phyloP scores from a whole-genome alignment of 352 stramenopile genomes.

The Globisporangium cylindrosporum region DNA sequence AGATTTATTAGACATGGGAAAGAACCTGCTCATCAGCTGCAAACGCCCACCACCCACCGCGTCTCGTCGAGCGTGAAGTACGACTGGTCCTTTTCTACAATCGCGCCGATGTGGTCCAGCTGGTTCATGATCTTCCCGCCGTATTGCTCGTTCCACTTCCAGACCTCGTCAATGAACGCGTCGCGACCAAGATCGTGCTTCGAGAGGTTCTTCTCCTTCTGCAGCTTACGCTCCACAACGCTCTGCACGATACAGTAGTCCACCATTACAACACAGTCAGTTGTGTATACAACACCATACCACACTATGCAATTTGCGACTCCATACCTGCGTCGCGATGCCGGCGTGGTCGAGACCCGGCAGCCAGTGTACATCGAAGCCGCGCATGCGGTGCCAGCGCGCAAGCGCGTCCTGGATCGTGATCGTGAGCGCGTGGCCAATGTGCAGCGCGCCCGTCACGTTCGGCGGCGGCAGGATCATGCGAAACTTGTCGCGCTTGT shows the following conservation, averaged over 20 bases:
- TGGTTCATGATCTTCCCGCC: constrained; percentile 95
- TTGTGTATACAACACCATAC: not conserved
- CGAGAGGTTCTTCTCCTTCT: constrained; percentile 89
- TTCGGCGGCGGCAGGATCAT: constrained; percentile 96
- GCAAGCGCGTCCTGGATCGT: constrained; percentile 97
- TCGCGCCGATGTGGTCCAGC: constrained; percentile 91
- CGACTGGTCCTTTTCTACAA: constrained; percentile 95
- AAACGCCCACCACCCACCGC: constrained; percentile 68
- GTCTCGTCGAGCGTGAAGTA: constrained; percentile 99
- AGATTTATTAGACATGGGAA: not conserved
- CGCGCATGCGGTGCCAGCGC: constrained; percentile 98
- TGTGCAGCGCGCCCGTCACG: constrained; percentile 92
- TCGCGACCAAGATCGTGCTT: constrained; percentile 96
- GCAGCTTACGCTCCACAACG: constrained; percentile 98
- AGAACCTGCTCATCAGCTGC: not conserved
- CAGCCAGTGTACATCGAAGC: constrained; percentile 96
- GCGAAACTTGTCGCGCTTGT: constrained; percentile 38
- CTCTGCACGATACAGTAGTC: constrained; percentile 38
- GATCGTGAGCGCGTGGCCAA: constrained; percentile 98
- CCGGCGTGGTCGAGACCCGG: constrained; percentile 97
- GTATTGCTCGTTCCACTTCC: constrained; percentile 99
- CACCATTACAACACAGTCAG: not conserved
- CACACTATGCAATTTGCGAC: not conserved
- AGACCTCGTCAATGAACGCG: constrained; percentile 95
- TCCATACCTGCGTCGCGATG: constrained; percentile 94